Base-by-base conservation (phyloP, 108 stramenopile species). In the Parmales sp. region DNA sequence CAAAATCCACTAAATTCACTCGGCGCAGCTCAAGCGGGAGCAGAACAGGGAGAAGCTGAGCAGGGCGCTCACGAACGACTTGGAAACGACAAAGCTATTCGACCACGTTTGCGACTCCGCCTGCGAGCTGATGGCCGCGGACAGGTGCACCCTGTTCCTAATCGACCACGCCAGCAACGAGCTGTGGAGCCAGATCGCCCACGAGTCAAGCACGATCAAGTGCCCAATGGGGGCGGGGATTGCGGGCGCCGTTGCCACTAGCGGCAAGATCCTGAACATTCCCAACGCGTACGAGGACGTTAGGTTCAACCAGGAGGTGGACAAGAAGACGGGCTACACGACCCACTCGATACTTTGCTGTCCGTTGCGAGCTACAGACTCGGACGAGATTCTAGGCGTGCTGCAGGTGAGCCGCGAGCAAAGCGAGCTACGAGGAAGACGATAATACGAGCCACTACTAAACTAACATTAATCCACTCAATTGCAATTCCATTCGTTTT, bases 71-170 rank as follows among this genome's bases (percentile, higher is more conserved):
- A 34, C 54, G 2, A 13, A 28, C 36, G 54, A 60, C 28, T 34
- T 60, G 54, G 13, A 60, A 34, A 34, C 36, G 29, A 28, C 29
- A 20, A 26, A 5, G 7, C 28, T 60, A 2, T 60, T 60, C 31
- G 31, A 60, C 54, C n/a, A 60, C 16, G 31, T 16, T 7, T 60
- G 54, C 31, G 16, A 13, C 29, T 11, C 54, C 31, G 54, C 54
- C 28, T 60, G 54, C 68, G 51, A 69, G 28, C 43, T 69, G 36
- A 51, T 69, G 37, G 22, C 20, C 3, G 82, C 82, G 7, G 86
- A 87, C 67, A 74, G 84, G 9, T 74, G 76, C 16, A 74, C 80
- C 6, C 65, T 87, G 25, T 87, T 78, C 44, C 74, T 87, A 69
- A 19, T 87, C 25, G 80, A 81, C 38, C 37, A 60, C 37, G 68